Base-by-base conservation (phyloP, 2,329 filamentous ascomycete genomes). In the Nemania serpens region DNA sequence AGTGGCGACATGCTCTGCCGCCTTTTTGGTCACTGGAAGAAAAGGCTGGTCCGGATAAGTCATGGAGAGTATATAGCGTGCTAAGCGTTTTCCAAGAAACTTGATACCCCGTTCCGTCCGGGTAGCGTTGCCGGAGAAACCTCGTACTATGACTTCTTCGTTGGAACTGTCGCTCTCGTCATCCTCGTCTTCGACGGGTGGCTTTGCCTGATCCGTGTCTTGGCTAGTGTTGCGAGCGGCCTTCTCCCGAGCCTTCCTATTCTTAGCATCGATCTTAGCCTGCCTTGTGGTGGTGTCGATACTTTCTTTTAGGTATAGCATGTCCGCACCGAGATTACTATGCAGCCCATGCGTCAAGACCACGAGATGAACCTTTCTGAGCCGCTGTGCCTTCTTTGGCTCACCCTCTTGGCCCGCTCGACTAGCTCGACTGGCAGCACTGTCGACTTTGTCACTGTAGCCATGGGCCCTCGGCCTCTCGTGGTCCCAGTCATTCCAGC, bases 241-340 rank as follows among this genome's bases (percentile, higher is more conserved):
- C 71, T 79, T 75, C 70, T 84, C 78, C 68, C 76, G 80, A 58
- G 79, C 81, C 68, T 82, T 85, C 59, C 90, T 82, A 51, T 79
- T 82, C 73, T 83, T 88, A 39, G 88, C 86, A 74, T 91, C 88
- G 51, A 86, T 78, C 68, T 88, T 88, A 29, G 91, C 89, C 72
- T 94, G 87, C 69, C 81, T 88, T 3, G 89, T 89, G 2, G 91
- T 88, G 29, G 88, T 87, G 77, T 99, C 95, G 64, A 99, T 98
- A 75, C 92, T 96, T 76, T 99, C 95, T 73, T 99, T 99, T 74
- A 99, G 78, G 73, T 91, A 99, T 18, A 99, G 81, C 95, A 99
- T 97, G 74, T 99, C 95, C 20, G 93, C 91, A 5, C 95, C 92
- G 12, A 97, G 82, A 74, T 99, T 99, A 76, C 94, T 97, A 75